A percentile compares a stretch with the other conserved stretches of the same genome.
These are phyloP conservation scores for Odonthalia washingtoniensis DNA, from an alignment of 31 red algal species.

Conservation along the genomic window DNA sequence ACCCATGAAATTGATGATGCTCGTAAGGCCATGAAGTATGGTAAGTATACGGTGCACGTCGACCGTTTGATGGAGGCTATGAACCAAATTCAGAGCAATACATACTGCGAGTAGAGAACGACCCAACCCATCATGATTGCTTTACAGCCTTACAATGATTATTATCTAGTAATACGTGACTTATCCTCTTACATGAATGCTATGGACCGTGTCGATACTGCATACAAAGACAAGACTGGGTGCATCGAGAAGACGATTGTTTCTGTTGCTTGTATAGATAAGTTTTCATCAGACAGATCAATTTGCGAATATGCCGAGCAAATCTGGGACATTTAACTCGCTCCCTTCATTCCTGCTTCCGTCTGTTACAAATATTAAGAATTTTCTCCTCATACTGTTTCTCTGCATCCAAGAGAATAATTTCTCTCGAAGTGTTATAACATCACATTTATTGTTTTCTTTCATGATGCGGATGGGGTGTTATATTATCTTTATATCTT, in stretches of 20 bases:
- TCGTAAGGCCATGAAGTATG: conserved; percentile 82
- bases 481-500: no score
- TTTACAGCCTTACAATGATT: conserved; percentile 94
- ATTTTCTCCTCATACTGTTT: no score
- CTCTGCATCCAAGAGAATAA: no score
- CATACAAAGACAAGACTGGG: conserved; percentile 86
- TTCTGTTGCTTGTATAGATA: conserved; percentile 87
- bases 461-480: no score
- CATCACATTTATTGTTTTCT: no score
- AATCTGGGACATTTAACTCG: conserved; percentile 96
- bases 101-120: conserved; percentile 79
- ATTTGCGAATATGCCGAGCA: conserved; percentile 95
- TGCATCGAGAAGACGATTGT: conserved; percentile 94
- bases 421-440: no score
- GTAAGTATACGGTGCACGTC: no score
- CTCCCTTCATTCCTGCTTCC: conserved; percentile 88
- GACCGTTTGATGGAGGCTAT: conserved; percentile 84
- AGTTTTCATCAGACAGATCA: conserved; percentile 97
- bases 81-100: conserved; percentile 80
- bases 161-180: conserved; percentile 92
- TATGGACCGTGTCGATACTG: conserved; percentile 82
- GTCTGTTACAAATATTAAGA: conserved; percentile 93
- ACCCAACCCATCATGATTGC: conserved; percentile 72
- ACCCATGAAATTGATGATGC: conserved; percentile 90
- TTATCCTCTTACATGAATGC: conserved; percentile 99